Base-by-base conservation (phyloP, 163 green algal genomes). In the Chlorella variabilis region DNA sequence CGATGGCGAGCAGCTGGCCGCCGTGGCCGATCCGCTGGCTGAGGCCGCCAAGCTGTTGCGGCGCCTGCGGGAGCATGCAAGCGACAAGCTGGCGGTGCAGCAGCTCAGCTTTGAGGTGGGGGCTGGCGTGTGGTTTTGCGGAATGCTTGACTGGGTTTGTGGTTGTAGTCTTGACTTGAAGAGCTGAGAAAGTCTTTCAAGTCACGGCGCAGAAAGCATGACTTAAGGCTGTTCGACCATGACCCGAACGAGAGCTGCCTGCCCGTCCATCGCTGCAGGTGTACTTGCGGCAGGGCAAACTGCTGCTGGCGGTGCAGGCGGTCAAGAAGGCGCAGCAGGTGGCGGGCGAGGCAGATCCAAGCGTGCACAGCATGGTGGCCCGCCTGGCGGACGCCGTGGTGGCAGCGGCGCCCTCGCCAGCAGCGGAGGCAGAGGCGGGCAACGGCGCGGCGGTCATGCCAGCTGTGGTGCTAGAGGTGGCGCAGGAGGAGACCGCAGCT, bases 21-120 rank as follows among this genome's bases (percentile, higher is more conserved):
- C 84, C 29, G 89, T 85, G 0, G 54, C 81, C 0, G 89, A 97
- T 68, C 94, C 95, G 0, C 85, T 98, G 49, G 91, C 29, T 3
- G 93, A 98, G 82, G 95, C 95, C 1, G 84, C 85, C 58, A 96
- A 96, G 87, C 90, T 97, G 63, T 87, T 97, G 73, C 85, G 85
- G 48, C 78, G 83, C 70, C 90, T 98, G 66, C 83, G 85, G 45
- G 42, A 86, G 74, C 84, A 92, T 67, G 87, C 88, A 4, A 69
- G 77, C 6, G 73, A 85, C 38, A 58, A 83, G 33, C 80, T 95
- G 34, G 33, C 86, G 18, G 94, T 87, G 3, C 93, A 97, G 73
- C 56, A 90, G 56, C 77, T 91, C n/a, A 91, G 87, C 23, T 93
- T 92, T 49, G 90, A 96, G 88, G 90, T 92, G 75, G 42, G 29